Base-by-base conservation (phyloP, 1,284 basidiomycete species). In the Ganoderma sp. region DNA sequence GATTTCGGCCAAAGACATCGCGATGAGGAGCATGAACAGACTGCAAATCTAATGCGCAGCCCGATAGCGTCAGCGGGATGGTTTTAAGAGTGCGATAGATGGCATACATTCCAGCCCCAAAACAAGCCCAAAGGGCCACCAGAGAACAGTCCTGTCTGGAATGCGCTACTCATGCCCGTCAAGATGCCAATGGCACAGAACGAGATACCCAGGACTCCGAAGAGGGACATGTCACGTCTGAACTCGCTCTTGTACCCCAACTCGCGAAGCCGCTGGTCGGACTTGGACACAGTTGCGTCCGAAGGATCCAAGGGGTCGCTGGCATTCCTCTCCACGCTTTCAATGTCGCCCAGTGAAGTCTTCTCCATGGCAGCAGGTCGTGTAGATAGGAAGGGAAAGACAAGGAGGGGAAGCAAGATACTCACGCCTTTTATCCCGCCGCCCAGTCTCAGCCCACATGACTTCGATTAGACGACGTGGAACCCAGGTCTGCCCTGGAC, bases 91-190 rank as follows among this genome's bases (percentile, higher is more conserved):
- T 66, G 2, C 7, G 12, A 6, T 42, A 22, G 25, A 32, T 34
- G 39, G 79, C 84, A 70, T 71, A 88, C 87, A 74, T 88, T 88
- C 87, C 87, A 88, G n/a, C 86, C 87, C 87, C 86, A 88, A 73
- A 88, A 88, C 69, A 88, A 75, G 0, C 87, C 86, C 42, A 88
- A 75, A 3, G 87, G 87, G 2, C 87, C 87, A 3, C 87, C 87
- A 42, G 85, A 86, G 75, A 88, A 86, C 42, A 87, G 76, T 0
- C 87, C 86, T 0, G 87, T 87, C 73, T 88, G 87, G 71, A 88
- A 87, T 1, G 78, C 77, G 57, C 77, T 86, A 63, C 84, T 85
- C 86, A 87, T 88, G 37, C 87, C 87, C 5, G 86, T 88, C 19
- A 88, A 78, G 71, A 88, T 87, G 1, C 87, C 85, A 42, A 88